phyloP scores from a whole-genome alignment of 768 basidiomycete species.

The Chalciporus piperatus region DNA sequence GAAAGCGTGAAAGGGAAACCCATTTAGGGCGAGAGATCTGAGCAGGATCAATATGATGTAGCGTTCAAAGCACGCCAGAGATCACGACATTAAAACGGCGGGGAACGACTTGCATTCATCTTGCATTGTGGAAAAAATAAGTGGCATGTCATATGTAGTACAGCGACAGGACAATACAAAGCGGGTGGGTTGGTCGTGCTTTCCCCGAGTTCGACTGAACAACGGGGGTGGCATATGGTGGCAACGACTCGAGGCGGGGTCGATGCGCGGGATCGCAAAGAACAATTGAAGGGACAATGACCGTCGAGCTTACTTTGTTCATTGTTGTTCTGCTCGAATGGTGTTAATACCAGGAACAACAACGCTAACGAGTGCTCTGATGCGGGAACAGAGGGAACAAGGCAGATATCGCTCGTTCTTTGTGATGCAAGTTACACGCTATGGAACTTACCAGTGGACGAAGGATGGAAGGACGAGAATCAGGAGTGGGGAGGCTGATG shows the following conservation, averaged over 20 bases:
- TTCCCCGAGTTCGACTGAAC: not conserved
- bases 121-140: not conserved
- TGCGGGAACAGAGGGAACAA: not conserved
- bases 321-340: not conserved
- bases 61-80: not conserved
- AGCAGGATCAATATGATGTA: conserved; percentile 3
- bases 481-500: not conserved
- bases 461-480: not conserved
- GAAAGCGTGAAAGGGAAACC: conserved; percentile 6
- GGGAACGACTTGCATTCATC: not conserved
- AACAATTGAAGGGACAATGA: not conserved
- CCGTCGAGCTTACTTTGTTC: not conserved
- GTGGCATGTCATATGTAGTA: not conserved
- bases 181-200: not conserved
- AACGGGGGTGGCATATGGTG: too few species aligned
- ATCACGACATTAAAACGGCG: not conserved
- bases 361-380: not conserved
- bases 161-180: not conserved
- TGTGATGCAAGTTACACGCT: not conserved
- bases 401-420: not conserved
- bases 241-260: too few species aligned
- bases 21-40: not conserved
- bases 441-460: too few species aligned
- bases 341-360: not conserved
- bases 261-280: not conserved